phyloP scores from a whole-genome alignment of 2,329 filamentous ascomycete genomes.

The Falciphora oryzae region DNA sequence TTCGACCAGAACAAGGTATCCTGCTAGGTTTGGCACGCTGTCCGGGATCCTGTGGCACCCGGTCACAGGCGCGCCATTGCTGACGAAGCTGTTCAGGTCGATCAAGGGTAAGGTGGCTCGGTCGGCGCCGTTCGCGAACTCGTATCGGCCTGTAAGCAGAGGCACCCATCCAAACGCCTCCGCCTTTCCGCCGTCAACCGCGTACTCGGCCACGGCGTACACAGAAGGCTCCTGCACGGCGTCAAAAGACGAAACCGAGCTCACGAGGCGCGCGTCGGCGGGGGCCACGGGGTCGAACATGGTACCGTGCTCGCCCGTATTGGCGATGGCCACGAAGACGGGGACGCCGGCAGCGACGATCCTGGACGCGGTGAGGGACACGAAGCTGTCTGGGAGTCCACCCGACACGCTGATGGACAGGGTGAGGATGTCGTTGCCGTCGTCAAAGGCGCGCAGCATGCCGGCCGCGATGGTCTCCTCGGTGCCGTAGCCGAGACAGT shows the following conservation, averaged over 20 bases:
- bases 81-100: background rate
- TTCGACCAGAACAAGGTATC: constrained; percentile 2
- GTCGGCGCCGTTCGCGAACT: background rate
- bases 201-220: background rate
- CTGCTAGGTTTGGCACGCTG: background rate
- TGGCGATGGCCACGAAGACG: constrained; percentile 34
- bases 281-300: constrained; percentile 18
- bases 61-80: background rate
- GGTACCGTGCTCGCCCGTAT: constrained; percentile 25
- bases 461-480: constrained; percentile 28
- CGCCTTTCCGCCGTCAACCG: background rate
- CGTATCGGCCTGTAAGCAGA: constrained; percentile 1
- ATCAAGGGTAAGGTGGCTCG: background rate
- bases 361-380: constrained; percentile 29
- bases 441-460: constrained; percentile 28
- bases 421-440: constrained; percentile 37
- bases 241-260: background rate
- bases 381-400: constrained; percentile 26
- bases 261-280: constrained; percentile 1
- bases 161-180: constrained; percentile 4
- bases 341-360: constrained; percentile 34
- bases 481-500: constrained; percentile 16
- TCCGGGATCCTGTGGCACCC: background rate
- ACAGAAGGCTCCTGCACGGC: background rate
- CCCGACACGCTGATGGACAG: constrained; percentile 5